Evolutionary conservation across 1,284 basidiomycete species (phyloP).

Genomic region (Heliocybe sulcata): DNA sequence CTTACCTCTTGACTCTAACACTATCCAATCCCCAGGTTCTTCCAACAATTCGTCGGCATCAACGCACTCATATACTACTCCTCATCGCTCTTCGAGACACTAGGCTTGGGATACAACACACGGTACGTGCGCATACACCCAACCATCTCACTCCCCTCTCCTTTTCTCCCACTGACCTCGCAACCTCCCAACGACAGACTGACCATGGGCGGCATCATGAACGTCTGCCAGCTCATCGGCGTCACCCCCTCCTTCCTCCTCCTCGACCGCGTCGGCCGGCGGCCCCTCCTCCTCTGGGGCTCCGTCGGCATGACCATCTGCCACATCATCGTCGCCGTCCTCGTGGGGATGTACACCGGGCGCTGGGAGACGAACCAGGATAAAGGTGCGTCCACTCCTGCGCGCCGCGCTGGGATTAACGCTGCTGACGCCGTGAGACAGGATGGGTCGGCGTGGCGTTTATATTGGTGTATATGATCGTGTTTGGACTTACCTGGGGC

Average conservation of each 20-base stretch:
- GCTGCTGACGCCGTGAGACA: not conserved
- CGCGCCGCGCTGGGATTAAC: not conserved
- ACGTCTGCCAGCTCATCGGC: not conserved
- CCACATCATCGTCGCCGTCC: constrained; percentile 20
- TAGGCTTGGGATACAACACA: not conserved
- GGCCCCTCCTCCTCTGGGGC: constrained; percentile 23
- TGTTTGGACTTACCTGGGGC: constrained; percentile 1
- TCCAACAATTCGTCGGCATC: constrained; percentile 1
- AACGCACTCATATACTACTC: not conserved
- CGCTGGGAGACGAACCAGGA: not conserved
- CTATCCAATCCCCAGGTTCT: not conserved
- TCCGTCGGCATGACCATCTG: constrained; percentile 18
- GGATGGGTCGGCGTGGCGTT: constrained; percentile 2
- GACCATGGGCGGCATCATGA: not conserved
- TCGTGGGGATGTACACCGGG: constrained; percentile 5
- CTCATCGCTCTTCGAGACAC: constrained; percentile 1
- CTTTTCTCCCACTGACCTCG: not conserved
- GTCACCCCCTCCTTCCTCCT: constrained; percentile 10
- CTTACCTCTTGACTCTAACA: not conserved
- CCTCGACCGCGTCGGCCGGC: constrained; percentile 22
- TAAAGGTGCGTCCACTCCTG: not conserved
- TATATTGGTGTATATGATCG: not conserved
- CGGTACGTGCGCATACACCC: too few relatives aligned
- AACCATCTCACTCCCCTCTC: not conserved
- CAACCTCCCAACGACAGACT: not conserved